These are phyloP conservation scores for Gnomoniopsis smithogilvyi DNA, from an alignment of 2,329 filamentous ascomycete genomes.

Conservation along the genomic window DNA sequence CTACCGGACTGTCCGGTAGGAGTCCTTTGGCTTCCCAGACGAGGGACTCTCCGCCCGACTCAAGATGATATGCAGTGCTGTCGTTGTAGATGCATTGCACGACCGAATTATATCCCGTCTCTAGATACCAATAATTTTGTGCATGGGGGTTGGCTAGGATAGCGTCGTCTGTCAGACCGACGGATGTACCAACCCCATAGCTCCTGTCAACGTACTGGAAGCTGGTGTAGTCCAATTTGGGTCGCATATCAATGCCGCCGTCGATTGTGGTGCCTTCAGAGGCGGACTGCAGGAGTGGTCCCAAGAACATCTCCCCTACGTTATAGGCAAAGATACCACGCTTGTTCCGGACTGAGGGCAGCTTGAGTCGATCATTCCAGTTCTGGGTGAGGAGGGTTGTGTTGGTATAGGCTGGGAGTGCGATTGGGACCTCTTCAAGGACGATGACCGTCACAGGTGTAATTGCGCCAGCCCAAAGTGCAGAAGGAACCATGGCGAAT, in stretches of 20 bases:
- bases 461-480: conserved; percentile 5
- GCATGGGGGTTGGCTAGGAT: not conserved
- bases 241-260: not conserved
- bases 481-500: not conserved
- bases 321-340: conserved; percentile 1
- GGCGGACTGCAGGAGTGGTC: not conserved
- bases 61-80: not conserved
- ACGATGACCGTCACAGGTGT: not conserved
- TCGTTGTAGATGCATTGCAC: not conserved
- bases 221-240: not conserved
- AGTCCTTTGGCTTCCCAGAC: not conserved
- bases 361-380: not conserved
- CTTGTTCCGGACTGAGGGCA: not conserved
- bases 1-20: not conserved
- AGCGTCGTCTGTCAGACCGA: not conserved
- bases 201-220: not conserved
- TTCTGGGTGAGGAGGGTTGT: not conserved
- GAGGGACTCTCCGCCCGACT: not conserved
- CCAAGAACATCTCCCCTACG: not conserved
- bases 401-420: not conserved
- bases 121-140: not conserved
- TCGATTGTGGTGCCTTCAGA: not conserved
- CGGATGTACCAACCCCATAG: not conserved
- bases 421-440: not conserved
- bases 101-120: not conserved